phyloP scores from a whole-genome alignment of 2,329 filamentous ascomycete genomes.

The Seiridium unicorne region DNA sequence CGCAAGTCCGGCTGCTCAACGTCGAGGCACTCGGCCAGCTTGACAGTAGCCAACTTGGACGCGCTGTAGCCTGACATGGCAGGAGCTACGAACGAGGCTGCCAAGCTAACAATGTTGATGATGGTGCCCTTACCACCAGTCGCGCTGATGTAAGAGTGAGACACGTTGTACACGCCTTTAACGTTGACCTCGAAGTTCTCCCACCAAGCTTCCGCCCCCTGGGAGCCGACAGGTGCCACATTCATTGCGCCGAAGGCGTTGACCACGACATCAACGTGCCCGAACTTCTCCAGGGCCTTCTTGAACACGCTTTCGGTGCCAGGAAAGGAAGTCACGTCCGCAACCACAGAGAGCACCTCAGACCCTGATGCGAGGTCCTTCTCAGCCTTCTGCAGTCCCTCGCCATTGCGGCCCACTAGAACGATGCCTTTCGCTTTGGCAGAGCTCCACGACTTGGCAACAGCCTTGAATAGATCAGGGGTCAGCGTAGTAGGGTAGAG shows the following conservation, averaged over 20 bases:
- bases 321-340: neutral
- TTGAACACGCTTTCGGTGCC: neutral
- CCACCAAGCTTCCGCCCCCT: slow-evolving; percentile 33
- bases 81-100: slow-evolving; percentile 16
- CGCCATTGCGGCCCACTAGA: neutral
- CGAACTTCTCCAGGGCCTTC: neutral
- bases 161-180: slow-evolving; percentile 37
- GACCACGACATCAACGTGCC: slow-evolving; percentile 36
- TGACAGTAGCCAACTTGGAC: slow-evolving; percentile 20
- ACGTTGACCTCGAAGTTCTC: slow-evolving; percentile 48
- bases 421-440: slow-evolving; percentile 1
- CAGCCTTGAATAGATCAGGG: neutral
- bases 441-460: neutral
- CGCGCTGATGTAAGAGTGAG: neutral
- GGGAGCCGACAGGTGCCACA: neutral
- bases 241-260: slow-evolving; percentile 35
- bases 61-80: slow-evolving; percentile 19
- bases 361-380: neutral
- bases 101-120: slow-evolving; percentile 21
- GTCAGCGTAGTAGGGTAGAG: neutral
- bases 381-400: neutral
- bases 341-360: neutral
- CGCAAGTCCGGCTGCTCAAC: slow-evolving; percentile 21
- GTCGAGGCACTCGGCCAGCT: slow-evolving; percentile 21
- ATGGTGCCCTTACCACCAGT: slow-evolving; percentile 18